Evolutionary conservation across 2,329 filamentous ascomycete species (phyloP).

Genomic region (Ascosphaera apis): DNA sequence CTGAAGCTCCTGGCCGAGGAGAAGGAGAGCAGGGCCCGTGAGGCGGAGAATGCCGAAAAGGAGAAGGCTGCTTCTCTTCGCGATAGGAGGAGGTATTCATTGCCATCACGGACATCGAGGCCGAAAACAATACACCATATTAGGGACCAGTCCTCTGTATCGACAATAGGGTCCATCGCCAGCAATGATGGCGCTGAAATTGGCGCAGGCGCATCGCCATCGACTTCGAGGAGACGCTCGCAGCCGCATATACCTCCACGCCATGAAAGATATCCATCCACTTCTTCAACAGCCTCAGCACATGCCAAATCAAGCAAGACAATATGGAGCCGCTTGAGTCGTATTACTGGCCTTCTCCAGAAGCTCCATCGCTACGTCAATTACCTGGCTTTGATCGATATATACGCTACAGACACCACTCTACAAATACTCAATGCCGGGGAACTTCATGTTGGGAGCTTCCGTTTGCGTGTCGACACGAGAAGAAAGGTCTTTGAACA

Average conservation of each 20-base stretch:
- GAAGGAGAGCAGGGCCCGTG: not conserved
- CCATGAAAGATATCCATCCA: no score
- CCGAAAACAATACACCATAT: no score
- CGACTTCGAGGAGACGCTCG: no score
- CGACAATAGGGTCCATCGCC: no score
- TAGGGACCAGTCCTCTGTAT: no score
- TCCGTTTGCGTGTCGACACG: conserved; percentile 76
- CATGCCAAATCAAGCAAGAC: no score
- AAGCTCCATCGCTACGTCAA: conserved; percentile 63
- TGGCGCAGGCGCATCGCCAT: no score
- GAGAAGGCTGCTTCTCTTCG: conserved; percentile 3
- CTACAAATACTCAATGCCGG: conserved; percentile 62
- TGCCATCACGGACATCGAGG: not conserved
- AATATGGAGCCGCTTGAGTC: conserved; percentile 51
- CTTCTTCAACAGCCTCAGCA: no score
- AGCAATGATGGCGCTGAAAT: no score
- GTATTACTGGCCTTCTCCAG: conserved; percentile 67
- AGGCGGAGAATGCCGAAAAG: not conserved
- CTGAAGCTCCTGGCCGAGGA: conserved; percentile 28
- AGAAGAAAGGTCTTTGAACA: conserved; percentile 76
- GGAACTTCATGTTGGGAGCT: conserved; percentile 58
- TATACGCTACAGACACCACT: conserved; percentile 61
- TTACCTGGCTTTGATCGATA: conserved; percentile 73
- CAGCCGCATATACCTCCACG: no score
- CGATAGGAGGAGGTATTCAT: conserved; percentile 11